A percentile compares a stretch with the other conserved stretches of the same genome.
These are phyloP conservation scores for Aphanocladium album DNA, from an alignment of 2,329 filamentous ascomycete genomes.

Conservation along the genomic window DNA sequence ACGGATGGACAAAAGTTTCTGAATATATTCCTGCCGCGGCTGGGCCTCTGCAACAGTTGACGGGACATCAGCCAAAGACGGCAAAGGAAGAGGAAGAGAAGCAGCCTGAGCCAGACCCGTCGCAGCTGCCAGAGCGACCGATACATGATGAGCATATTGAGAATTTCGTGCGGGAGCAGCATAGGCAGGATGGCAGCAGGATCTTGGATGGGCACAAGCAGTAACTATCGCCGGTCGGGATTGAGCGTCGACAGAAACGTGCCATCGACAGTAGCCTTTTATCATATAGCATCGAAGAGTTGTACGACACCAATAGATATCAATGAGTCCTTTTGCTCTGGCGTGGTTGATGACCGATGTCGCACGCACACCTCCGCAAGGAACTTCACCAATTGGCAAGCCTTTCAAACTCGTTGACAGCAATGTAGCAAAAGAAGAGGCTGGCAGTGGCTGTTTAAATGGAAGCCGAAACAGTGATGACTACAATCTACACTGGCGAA, in stretches of 20 bases:
- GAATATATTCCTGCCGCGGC: constrained; percentile 39
- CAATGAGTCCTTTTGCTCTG: not conserved
- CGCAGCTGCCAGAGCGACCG: constrained; percentile 39
- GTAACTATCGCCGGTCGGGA: not conserved
- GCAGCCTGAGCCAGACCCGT: constrained; percentile 14
- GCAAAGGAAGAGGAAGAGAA: constrained; percentile 12
- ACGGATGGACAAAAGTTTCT: constrained; percentile 28
- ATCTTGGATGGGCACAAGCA: constrained; percentile 17
- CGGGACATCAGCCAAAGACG: constrained; percentile 20
- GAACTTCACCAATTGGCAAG: no score
- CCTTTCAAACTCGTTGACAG: no score
- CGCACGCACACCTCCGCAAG: not conserved
- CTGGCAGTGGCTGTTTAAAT: no score
- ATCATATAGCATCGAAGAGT: not conserved
- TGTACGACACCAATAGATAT: not conserved
- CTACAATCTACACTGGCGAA: not conserved
- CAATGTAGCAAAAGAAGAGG: not conserved
- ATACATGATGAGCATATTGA: constrained; percentile 45
- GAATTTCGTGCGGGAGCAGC: constrained; percentile 49
- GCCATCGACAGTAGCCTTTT: not conserved
- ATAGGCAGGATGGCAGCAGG: constrained; percentile 33
- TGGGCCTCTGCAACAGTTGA: constrained; percentile 35
- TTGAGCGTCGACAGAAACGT: not conserved
- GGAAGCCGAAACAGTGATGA: no score
- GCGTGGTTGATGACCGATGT: not conserved